Evolutionary conservation across 2,329 filamentous ascomycete species (phyloP), one percentile per base, ranked within the genome.

Genomic region (Knoxdaviesia capensis): DNA sequence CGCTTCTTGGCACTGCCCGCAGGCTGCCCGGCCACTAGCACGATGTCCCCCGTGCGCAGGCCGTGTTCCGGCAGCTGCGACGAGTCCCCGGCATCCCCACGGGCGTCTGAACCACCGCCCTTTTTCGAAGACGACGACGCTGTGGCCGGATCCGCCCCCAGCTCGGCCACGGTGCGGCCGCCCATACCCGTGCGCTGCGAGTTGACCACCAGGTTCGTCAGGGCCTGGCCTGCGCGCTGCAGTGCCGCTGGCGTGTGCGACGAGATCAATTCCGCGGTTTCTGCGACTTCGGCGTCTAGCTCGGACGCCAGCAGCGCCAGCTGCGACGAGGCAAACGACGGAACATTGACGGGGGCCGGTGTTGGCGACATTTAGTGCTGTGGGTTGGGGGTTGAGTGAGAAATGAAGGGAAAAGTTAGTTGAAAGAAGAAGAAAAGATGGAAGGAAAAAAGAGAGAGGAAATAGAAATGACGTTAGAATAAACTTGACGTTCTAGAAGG

Each of bases 141-240:
- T 2, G 79, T 70, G 1, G 85, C 81, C n/a, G 72, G 61, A 52
- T 94, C 88, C 0, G 74, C 64, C 10, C 63, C 62, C 1, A 98
- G 74, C 56, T 94, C 87, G 4, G 94, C 63, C 2, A 98, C 80
- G 0, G 83, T 85, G 48, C 85, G 82, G n/a, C 90, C 90, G 10
- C 87, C 90, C 34, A 94, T 66, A 0, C 90, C 90, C 0, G 90
- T 98, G 31, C 87, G 78, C 54, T 82, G 81, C 11, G 80, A 78
- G 7, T 70, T 65, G 33, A 93, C 63, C 32, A 72, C 63, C 6
- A 96, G 72, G 57, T 87, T 88, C 10, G 76, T 74, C 51, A 90
- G 66, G 32, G 84, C 84, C 36, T 85, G 68, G n/a, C 84, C 84
- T 5, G 80, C 80, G 45, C 80, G 75, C 53, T 83, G 73, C 8